Evolutionary conservation across 192 early-diverging fungal genomes (phyloP), one percentile per base, ranked within the genome.

Genomic region (Backusella psychrophila): DNA sequence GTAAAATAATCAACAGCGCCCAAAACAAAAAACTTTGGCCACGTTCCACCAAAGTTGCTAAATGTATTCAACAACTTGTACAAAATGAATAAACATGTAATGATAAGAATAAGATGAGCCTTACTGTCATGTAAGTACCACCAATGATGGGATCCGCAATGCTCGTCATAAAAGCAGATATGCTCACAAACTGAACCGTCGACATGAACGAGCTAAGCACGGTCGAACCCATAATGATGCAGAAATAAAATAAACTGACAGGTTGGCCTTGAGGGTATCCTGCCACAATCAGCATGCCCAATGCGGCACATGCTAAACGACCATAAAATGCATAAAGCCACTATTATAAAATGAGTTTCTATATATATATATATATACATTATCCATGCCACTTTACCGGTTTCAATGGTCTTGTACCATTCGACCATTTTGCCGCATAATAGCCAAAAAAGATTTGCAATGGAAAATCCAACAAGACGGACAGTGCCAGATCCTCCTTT

Each of bases 361-460:
- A 1, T 29, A n/a, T 31, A n/a, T n/a, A n/a, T n/a, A n/a, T n/a
- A n/a, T n/a, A n/a, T n/a, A n/a, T n/a, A n/a, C n/a, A n/a, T n/a
- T n/a, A n/a, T n/a, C n/a, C n/a, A n/a, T n/a, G n/a, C n/a, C n/a
- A n/a, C 8, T 21, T 76, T 83, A 94, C 92, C 36, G 97, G 96
- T 36, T 86, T 90, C 72, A 98, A 82, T 6, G 97, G 96, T 65
- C 91, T 86, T 12, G 83, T 75, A 3, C 98, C 98, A 75, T 85
- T 90, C 59, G 94, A 97, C 98, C 97, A 99, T 74, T 93, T 93
- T 17, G 96, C 98, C 0, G 97, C 97, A 83, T 96, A 98, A 81
- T 98, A 98, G 8, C 98, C 98, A 88, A 99, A 96, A 73, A 98
- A 84, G 56, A 99, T 91, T 82, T 99, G 96, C 69, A 97, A 88